Conservation (phyloP, 768 basidiomycete species). For the Grammothele lineata region DNA sequence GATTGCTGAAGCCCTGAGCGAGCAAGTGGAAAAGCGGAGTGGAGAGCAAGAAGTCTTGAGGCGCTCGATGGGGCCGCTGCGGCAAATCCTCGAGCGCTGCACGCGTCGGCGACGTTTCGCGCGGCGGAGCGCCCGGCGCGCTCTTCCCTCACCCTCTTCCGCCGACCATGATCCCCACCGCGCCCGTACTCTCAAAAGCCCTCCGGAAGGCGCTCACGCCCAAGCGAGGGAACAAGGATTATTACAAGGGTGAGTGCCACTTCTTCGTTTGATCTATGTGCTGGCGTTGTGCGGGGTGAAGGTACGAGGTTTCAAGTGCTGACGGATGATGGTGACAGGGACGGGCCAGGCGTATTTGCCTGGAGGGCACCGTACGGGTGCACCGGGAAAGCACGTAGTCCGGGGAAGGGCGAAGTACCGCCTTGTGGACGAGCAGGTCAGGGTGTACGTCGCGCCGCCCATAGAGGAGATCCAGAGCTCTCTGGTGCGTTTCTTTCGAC, state of each 20-base stretch:
- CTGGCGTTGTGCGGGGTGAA: too few species aligned
- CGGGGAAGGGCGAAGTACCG: conserved; percentile 77
- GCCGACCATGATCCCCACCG: conserved; percentile 60
- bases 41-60: background rate
- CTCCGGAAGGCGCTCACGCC: conserved; percentile 78
- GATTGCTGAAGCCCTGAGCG: too few species aligned
- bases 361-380: conserved; percentile 82
- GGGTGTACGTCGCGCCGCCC: conserved; percentile 80
- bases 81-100: background rate
- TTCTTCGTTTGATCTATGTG: background rate
- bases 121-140: background rate
- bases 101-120: too few species aligned
- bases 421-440: conserved; percentile 76
- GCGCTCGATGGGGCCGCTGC: background rate
- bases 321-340: conserved; percentile 38
- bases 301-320: background rate
- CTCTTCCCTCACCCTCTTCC: background rate
- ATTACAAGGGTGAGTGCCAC: conserved; percentile 79
- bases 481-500: conserved; percentile 40
- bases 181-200: conserved; percentile 67
- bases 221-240: conserved; percentile 93
- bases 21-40: too few species aligned
- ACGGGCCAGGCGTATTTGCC: conserved; percentile 81
- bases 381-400: conserved; percentile 81
- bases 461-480: conserved; percentile 55